phyloP scores from a whole-genome alignment of 2,329 filamentous ascomycete species.

The Colletotrichum lini region DNA sequence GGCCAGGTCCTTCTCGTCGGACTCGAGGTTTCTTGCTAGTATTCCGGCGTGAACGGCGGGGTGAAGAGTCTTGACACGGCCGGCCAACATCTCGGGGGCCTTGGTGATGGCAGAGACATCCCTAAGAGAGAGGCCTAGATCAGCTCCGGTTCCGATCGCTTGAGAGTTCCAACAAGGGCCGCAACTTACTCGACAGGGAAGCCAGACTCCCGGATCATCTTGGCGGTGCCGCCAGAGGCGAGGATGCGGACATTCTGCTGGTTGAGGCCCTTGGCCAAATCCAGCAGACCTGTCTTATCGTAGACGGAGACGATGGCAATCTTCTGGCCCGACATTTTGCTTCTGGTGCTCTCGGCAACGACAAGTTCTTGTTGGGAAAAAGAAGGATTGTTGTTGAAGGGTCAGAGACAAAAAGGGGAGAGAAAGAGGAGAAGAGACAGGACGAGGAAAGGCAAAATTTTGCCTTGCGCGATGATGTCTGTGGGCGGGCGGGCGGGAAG shows the following conservation, averaged over 20 bases:
- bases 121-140: constrained; percentile 59
- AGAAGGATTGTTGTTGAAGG: constrained; percentile 20
- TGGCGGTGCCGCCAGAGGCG: constrained; percentile 94
- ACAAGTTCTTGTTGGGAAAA: constrained; percentile 45
- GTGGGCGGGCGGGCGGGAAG: constrained; percentile 21
- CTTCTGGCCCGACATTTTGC: constrained; percentile 59
- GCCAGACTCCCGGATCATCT: constrained; percentile 95
- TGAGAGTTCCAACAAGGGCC: background rate
- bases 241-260: constrained; percentile 93
- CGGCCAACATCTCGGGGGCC: constrained; percentile 96
- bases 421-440: constrained; percentile 2
- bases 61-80: constrained; percentile 90
- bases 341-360: constrained; percentile 41
- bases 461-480: constrained; percentile 39
- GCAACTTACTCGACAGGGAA: constrained; percentile 89
- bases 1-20: constrained; percentile 96
- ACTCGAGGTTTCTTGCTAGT: constrained; percentile 92
- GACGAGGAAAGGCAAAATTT: constrained; percentile 30
- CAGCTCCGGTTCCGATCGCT: background rate
- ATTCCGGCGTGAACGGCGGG: constrained; percentile 93
- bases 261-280: constrained; percentile 91
- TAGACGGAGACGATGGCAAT: constrained; percentile 97
- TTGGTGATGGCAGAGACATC: constrained; percentile 98
- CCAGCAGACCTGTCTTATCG: constrained; percentile 96
- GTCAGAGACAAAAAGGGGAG: background rate